Evolutionary conservation across 2,329 filamentous ascomycete genomes (phyloP).

Genomic region (Aspergillus clavatus): DNA sequence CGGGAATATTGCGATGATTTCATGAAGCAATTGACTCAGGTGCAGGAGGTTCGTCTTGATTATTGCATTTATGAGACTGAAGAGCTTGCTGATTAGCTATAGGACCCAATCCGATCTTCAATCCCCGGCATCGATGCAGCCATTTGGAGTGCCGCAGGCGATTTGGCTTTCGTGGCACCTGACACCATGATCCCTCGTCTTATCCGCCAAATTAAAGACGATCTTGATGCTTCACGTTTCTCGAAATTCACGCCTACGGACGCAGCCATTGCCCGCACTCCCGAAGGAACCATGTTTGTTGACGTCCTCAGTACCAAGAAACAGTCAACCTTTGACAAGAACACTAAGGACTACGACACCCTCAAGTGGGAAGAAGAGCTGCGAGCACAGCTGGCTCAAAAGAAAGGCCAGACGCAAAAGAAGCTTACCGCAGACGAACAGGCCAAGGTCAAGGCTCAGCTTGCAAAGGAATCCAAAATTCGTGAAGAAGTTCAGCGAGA

Average conservation of each 20-base stretch:
- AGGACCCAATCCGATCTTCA: conserved; percentile 33
- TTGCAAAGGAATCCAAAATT: conserved; percentile 80
- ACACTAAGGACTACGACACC: conserved; percentile 89
- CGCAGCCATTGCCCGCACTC: conserved; percentile 86
- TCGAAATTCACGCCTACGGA: conserved; percentile 75
- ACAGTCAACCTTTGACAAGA: conserved; percentile 71
- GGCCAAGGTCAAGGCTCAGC: conserved; percentile 82
- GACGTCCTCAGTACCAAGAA: conserved; percentile 86
- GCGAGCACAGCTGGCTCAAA: conserved; percentile 78
- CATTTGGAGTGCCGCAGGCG: conserved; percentile 78
- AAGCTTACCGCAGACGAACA: conserved; percentile 88
- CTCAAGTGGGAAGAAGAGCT: conserved; percentile 97
- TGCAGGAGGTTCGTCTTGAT: conserved; percentile 50
- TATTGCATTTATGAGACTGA: background rate
- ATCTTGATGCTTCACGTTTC: conserved; percentile 68
- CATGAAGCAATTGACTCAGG: conserved; percentile 60
- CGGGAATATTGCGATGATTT: conserved; percentile 59
- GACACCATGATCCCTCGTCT: conserved; percentile 72
- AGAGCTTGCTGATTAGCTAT: conserved; percentile 3
- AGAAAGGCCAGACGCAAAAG: conserved; percentile 78
- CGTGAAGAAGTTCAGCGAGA: conserved; percentile 65
- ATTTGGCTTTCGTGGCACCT: conserved; percentile 89
- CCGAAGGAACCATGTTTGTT: conserved; percentile 80
- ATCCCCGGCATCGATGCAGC: conserved; percentile 52
- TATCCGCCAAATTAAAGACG: conserved; percentile 65